Conservation (phyloP, 192 early-diverging fungal species). For the Coemansia sp. region DNA sequence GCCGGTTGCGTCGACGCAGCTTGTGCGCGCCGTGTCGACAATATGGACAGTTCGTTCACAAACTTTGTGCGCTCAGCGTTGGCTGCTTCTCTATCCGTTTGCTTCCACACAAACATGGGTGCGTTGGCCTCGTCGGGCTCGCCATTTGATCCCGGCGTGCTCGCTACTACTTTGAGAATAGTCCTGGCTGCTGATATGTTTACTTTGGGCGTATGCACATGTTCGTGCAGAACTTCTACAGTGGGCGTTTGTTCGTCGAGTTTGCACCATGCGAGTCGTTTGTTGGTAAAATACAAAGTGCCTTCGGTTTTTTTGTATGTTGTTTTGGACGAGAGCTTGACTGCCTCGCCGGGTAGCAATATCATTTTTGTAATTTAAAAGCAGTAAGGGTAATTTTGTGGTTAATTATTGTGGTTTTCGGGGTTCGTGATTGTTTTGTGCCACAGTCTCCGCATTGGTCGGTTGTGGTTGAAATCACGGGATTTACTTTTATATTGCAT, state of each 20-base stretch:
- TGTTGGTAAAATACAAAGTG: conserved; percentile 55
- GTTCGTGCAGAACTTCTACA: conserved; percentile 51
- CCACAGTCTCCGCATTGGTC: too few relatives aligned
- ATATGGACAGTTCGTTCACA: conserved; percentile 34
- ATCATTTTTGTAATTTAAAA: neutral
- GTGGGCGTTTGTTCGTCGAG: conserved; percentile 45
- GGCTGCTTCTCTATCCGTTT: conserved; percentile 49
- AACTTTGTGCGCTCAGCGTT: conserved; percentile 55
- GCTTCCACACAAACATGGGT: conserved; percentile 22
- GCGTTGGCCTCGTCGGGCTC: neutral
- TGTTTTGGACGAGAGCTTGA: conserved; percentile 37
- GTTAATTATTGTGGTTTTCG: too few relatives aligned
- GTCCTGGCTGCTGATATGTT: conserved; percentile 54
- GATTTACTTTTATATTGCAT: too few relatives aligned
- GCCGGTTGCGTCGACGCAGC: conserved; percentile 4
- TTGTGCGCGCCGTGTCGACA: conserved; percentile 11
- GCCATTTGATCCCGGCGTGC: conserved; percentile 16
- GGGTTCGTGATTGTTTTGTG: too few relatives aligned
- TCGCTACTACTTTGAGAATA: conserved; percentile 57
- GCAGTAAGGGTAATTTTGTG: too few relatives aligned
- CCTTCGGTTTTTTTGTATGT: conserved; percentile 42
- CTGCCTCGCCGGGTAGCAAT: conserved; percentile 25
- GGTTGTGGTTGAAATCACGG: too few relatives aligned
- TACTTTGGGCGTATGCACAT: conserved; percentile 42
- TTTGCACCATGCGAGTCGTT: conserved; percentile 59